Evolutionary conservation across 331 rosid species (phyloP), one percentile per base, ranked within the genome.

Genomic region (Cydonia oblonga): DNA sequence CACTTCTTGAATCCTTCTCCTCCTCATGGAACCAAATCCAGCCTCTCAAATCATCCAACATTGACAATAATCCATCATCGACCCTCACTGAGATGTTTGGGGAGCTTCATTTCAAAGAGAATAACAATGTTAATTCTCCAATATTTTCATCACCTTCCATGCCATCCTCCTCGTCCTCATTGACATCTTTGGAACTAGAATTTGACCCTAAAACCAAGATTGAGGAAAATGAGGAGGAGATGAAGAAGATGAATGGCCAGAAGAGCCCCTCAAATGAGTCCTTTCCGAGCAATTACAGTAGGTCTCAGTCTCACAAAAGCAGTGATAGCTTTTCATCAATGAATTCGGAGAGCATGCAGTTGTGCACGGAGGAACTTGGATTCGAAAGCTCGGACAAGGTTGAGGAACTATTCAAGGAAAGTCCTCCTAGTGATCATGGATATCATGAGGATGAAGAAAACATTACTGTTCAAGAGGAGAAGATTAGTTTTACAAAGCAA

Each of bases 361-460:
- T 87, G 26, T 91, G 97, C 92, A 93, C 98, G 0, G 98, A 93
- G 82, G 96, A 97, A 60, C 92, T 93, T 30, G 98, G 98, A 16
- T 93, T 75, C 38, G 97, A 93, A 72, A 93, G 98, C 79, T 86
- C 87, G 0, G 97, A 84, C 63, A 96, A 91, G 54, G 87, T 91
- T 29, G 97, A 91, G 78, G 90, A 89, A 51, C 22, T 84, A 58
- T 75, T 74, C 61, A 65, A 53, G 58, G 67, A 44, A 14, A 64
- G 64, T 61, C 24, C 13, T 23, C 24, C 26, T 23, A 22, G 15
- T 56, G 26, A 56, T 56, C 13, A 56, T 20, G 15, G 26, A n/a
- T 20, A 10, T 12, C 84, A 66, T 46, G 57, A n/a, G 62, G 72
- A 26, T 46, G 85, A 70, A 49, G 59, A 62, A 28, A 28, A 61